Evolutionary conservation across 2,329 filamentous ascomycete species (phyloP).

Genomic region (Colletotrichum endophyticum): DNA sequence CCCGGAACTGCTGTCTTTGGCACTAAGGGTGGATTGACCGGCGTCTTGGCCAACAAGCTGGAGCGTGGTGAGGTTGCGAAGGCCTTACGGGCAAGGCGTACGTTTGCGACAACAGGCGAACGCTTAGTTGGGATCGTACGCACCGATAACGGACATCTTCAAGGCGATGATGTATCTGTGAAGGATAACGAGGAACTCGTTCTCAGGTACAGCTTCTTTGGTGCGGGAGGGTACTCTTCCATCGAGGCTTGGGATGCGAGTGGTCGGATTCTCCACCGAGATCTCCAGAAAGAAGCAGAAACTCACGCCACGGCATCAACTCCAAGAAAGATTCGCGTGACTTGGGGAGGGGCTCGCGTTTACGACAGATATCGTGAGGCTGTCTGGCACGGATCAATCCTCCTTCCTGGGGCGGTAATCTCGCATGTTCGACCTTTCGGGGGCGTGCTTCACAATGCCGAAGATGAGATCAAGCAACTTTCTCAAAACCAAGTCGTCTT

Average conservation of each 20-base stretch:
- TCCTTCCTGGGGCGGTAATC: constrained; percentile 22
- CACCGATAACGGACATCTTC: constrained; percentile 21
- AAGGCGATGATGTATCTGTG: constrained; percentile 28
- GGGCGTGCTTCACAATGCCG: constrained; percentile 25
- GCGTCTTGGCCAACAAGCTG: constrained; percentile 26
- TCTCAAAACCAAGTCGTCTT: constrained; percentile 25
- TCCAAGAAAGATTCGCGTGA: constrained; percentile 26
- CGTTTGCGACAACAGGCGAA: constrained; percentile 35
- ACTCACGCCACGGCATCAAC: neutral
- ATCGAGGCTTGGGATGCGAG: constrained; percentile 33
- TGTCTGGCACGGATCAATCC: constrained; percentile 33
- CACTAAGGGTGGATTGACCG: constrained; percentile 31
- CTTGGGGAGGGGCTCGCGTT: constrained; percentile 35
- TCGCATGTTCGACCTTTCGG: constrained; percentile 27
- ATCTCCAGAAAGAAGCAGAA: constrained; percentile 26
- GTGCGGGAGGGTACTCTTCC: constrained; percentile 27
- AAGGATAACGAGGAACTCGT: neutral
- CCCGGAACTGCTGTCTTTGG: constrained; percentile 37
- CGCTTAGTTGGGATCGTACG: constrained; percentile 29
- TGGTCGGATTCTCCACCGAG: constrained; percentile 27
- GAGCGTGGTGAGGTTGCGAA: constrained; percentile 10
- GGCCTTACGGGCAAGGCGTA: constrained; percentile 29
- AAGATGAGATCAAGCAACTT: constrained; percentile 20
- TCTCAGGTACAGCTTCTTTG: constrained; percentile 29
- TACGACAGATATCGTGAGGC: constrained; percentile 37